Conservation (phyloP, 202 grass and related monocot genomes). For the Setaria italica region DNA sequence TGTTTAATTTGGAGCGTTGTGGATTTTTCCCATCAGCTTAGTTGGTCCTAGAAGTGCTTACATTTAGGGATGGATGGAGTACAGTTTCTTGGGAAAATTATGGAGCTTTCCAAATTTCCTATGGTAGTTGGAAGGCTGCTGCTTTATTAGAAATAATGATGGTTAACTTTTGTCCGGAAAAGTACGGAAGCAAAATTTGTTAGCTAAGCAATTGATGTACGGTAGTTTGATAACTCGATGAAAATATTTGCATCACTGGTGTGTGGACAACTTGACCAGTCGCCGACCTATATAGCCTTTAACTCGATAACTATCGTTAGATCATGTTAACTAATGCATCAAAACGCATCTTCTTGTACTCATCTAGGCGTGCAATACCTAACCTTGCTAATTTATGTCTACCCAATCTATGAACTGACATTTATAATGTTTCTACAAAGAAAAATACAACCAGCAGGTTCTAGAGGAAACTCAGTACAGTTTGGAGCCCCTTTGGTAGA, state of each 20-base stretch:
- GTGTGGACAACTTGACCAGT: neutral
- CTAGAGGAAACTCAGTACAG: neutral
- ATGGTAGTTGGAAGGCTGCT: neutral
- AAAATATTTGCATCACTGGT: neutral
- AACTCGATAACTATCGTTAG: neutral
- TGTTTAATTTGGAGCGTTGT: no score
- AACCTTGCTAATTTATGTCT: neutral
- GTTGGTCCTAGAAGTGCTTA: no score
- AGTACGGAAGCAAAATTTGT: neutral
- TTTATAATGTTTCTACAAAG: neutral
- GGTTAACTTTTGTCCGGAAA: neutral
- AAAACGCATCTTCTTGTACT: neutral
- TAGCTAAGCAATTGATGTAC: neutral
- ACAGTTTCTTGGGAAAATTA: no score
- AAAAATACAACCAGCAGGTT: neutral
- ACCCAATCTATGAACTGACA: neutral
- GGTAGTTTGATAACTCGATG: no score
- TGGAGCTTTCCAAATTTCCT: no score
- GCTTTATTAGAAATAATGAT: neutral
- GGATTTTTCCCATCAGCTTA: no score
- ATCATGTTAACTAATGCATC: neutral
- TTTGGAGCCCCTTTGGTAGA: neutral
- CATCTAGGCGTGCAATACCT: neutral
- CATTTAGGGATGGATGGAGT: no score
- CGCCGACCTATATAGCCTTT: neutral